Evolutionary conservation across 371 early-diverging fungal species (phyloP).

Genomic region (Umbelopsis sp.): DNA sequence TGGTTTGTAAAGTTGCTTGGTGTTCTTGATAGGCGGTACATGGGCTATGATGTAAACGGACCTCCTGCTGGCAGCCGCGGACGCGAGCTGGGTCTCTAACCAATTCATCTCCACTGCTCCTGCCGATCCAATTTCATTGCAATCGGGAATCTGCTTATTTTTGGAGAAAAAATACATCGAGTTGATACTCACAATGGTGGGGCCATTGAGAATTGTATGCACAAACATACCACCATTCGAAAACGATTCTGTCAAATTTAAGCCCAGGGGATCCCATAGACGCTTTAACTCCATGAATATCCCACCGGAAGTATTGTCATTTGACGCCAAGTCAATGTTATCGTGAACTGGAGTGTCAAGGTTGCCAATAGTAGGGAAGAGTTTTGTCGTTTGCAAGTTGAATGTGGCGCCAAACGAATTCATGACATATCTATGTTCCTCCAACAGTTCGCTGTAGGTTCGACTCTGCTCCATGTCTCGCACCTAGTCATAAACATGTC

Average conservation of each 20-base stretch:
- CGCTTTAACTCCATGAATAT: conserved; percentile 18
- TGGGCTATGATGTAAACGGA: conserved; percentile 49
- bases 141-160: conserved; percentile 32
- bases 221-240: conserved; percentile 32
- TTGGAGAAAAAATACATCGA: conserved; percentile 36
- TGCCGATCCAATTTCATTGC: conserved; percentile 26
- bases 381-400: conserved; percentile 29
- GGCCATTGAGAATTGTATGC: conserved; percentile 27
- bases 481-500: conserved; percentile 27
- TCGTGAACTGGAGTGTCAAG: conserved; percentile 43
- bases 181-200: conserved; percentile 31
- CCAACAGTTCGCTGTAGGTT: conserved; percentile 30
- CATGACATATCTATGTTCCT: conserved; percentile 35
- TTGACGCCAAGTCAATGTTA: conserved; percentile 20
- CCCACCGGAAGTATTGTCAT: conserved; percentile 30
- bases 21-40: conserved; percentile 48
- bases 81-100: conserved; percentile 29
- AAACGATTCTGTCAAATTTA: conserved; percentile 31
- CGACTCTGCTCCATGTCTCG: conserved; percentile 36
- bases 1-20: conserved; percentile 24
- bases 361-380: conserved; percentile 54
- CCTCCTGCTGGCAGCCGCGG: conserved; percentile 17
- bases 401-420: conserved; percentile 36
- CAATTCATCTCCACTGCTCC: conserved; percentile 39
- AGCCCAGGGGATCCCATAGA: conserved; percentile 33